Percentiles rank a stretch among this genome's conserved stretches.
phyloP scores from a whole-genome alignment of 345 rosid genomes.

The Salix udensis region DNA sequence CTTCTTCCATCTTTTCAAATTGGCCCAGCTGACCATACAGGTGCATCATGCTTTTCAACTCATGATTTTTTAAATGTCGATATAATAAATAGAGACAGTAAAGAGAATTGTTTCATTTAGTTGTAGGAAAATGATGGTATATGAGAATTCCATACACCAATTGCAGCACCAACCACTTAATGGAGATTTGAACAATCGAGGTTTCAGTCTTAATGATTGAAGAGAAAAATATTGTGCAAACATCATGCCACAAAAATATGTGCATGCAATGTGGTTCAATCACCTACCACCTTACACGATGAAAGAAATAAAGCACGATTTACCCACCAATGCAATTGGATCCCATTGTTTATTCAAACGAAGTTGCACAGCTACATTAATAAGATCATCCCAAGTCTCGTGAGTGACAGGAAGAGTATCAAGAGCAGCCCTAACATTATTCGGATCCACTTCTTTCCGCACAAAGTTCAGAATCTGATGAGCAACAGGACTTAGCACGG shows the following conservation, averaged over 20 bases:
- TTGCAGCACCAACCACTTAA: too few relatives aligned
- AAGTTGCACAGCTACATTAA: conserved; percentile 45
- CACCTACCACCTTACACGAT: too few relatives aligned
- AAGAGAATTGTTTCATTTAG: not conserved
- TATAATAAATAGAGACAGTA: not conserved
- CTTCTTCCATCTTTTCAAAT: conserved; percentile 71
- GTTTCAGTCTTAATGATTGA: too few relatives aligned
- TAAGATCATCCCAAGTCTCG: not conserved
- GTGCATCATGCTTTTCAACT: conserved; percentile 68
- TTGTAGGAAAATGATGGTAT: too few relatives aligned
- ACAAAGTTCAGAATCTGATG: too few relatives aligned
- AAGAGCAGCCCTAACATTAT: conserved; percentile 30
- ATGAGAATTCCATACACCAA: too few relatives aligned
- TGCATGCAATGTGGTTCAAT: not conserved
- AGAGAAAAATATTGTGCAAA: too few relatives aligned
- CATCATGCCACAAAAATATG: not conserved
- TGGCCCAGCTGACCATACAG: conserved; percentile 76
- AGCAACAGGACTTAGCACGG: too few relatives aligned
- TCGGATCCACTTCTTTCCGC: too few relatives aligned
- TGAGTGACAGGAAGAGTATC: conserved; percentile 66
- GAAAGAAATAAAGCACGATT: not conserved
- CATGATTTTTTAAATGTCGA: not conserved
- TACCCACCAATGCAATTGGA: conserved; percentile 57
- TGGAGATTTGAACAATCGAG: too few relatives aligned
- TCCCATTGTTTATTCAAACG: conserved; percentile 77